A percentile compares a stretch with the other conserved stretches of the same genome.
phyloP scores from a whole-genome alignment of 306 rosid species.

The Lathyrus tuberosus region DNA sequence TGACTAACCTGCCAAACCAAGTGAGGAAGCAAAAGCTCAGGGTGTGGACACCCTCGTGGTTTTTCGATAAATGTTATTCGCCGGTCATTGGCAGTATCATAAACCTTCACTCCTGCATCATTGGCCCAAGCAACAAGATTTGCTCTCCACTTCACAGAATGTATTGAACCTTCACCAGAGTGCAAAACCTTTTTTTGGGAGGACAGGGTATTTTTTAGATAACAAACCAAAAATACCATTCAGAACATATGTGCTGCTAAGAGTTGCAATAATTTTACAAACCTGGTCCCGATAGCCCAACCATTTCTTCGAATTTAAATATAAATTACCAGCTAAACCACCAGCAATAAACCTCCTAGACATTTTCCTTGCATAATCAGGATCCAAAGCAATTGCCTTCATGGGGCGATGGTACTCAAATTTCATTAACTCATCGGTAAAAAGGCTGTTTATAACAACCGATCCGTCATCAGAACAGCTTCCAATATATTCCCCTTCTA shows the following conservation, averaged over 20 bases:
- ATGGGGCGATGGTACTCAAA: constrained; percentile 92
- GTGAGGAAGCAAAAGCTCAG: constrained; percentile 93
- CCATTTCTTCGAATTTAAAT: constrained; percentile 89
- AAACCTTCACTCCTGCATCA: constrained; percentile 95
- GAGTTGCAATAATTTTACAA: constrained; percentile 37
- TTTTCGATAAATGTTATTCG: constrained; percentile 93
- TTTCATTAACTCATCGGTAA: constrained; percentile 81
- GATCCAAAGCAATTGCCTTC: constrained; percentile 95
- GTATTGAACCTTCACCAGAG: constrained; percentile 98
- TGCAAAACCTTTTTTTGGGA: constrained; percentile 79
- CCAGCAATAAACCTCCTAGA: constrained; percentile 94
- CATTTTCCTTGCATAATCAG: constrained; percentile 72
- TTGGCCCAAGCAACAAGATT: constrained; percentile 99
- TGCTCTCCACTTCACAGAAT: constrained; percentile 93
- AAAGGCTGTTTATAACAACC: constrained; percentile 81
- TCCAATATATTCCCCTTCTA: constrained; percentile 89
- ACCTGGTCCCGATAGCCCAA: constrained; percentile 95
- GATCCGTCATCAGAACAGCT: constrained; percentile 96
- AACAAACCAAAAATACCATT: constrained; percentile 35
- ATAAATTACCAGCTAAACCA: constrained; percentile 94
- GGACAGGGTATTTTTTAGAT: constrained; percentile 28
- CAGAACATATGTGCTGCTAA: constrained; percentile 22
- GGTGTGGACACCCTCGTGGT: constrained; percentile 89
- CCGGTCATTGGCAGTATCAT: constrained; percentile 86
- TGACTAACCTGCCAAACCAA: constrained; percentile 97